These are phyloP conservation scores for Thraustochytrium striatum DNA, from an alignment of 352 stramenopile species.

Conservation along the genomic window DNA sequence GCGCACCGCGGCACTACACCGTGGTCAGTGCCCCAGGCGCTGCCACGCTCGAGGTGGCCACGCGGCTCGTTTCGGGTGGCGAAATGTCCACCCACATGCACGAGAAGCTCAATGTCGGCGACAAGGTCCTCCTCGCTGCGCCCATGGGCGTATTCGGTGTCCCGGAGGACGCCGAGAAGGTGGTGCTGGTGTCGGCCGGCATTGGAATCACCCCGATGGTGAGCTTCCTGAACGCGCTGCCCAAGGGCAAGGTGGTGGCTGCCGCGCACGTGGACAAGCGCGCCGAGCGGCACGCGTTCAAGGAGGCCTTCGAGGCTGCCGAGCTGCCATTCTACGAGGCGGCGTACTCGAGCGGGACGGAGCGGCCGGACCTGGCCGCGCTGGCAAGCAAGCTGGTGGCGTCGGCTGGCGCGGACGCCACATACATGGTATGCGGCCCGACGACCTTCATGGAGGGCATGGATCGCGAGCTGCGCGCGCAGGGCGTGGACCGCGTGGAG, in stretches of 20 bases:
- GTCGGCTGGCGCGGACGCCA: background rate
- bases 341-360: background rate
- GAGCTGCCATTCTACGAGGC: slow-evolving; percentile 25
- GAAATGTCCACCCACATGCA: slow-evolving; percentile 64
- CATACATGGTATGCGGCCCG: slow-evolving; percentile 25
- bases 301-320: background rate
- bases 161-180: slow-evolving; percentile 54
- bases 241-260: background rate
- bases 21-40: slow-evolving; percentile 57
- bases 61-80: slow-evolving; percentile 53
- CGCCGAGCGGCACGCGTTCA: background rate
- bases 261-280: slow-evolving; percentile 17
- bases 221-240: background rate
- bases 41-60: slow-evolving; percentile 3
- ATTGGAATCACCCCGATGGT: slow-evolving; percentile 64
- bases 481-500: background rate
- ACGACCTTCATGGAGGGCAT: slow-evolving; percentile 31
- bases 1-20: slow-evolving; percentile 63
- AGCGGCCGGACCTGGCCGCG: background rate
- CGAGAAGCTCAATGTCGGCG: slow-evolving; percentile 60
- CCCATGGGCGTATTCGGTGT: slow-evolving; percentile 64
- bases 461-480: background rate
- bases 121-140: slow-evolving; percentile 59
- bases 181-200: slow-evolving; percentile 64
- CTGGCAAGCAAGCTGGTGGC: slow-evolving; percentile 7